Percentiles rank a stretch among this genome's conserved stretches.
Evolutionary conservation across 768 basidiomycete species (phyloP).

Genomic region (Lactarius trivialis): DNA sequence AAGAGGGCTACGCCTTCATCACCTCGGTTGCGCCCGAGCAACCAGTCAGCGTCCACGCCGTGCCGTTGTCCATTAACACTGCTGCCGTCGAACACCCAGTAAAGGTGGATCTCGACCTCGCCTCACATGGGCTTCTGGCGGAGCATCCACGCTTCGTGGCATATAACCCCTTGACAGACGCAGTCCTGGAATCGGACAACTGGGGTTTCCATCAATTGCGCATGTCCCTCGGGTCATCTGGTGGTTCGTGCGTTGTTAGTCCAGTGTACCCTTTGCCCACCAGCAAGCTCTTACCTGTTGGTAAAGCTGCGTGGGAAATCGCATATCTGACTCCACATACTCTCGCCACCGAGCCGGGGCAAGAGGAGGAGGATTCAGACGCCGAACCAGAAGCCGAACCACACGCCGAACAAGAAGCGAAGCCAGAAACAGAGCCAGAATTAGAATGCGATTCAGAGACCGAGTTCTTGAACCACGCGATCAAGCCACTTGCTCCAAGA

Average conservation of each 20-base stretch:
- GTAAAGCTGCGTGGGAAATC: constrained; percentile 28
- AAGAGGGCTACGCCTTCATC: constrained; percentile 18
- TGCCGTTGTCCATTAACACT: constrained; percentile 14
- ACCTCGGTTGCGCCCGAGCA: constrained; percentile 10
- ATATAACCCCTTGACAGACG: constrained; percentile 4
- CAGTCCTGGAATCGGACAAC: constrained; percentile 6
- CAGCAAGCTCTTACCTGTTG: constrained; percentile 13
- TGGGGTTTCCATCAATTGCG: constrained; percentile 21
- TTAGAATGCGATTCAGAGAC: constrained; percentile 13
- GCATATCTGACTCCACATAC: constrained; percentile 33
- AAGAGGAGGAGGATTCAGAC: not conserved
- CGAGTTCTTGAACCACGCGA: constrained; percentile 14
- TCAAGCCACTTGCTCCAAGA: constrained; percentile 1
- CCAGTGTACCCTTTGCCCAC: constrained; percentile 26
- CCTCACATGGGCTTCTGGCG: constrained; percentile 7
- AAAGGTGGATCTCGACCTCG: constrained; percentile 12
- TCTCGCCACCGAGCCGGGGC: constrained; percentile 17
- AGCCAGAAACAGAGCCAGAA: constrained; percentile 5
- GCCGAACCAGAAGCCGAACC: not conserved
- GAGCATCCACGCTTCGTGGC: constrained; percentile 2
- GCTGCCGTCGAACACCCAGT: not conserved
- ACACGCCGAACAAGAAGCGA: not conserved
- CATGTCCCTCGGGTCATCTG: constrained; percentile 26
- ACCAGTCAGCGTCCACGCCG: constrained; percentile 12
- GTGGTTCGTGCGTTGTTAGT: constrained; percentile 30